Percentiles rank a stretch among this genome's conserved stretches.
These are phyloP conservation scores for Suillus alpinus DNA, from an alignment of 768 basidiomycete species.

Conservation along the genomic window DNA sequence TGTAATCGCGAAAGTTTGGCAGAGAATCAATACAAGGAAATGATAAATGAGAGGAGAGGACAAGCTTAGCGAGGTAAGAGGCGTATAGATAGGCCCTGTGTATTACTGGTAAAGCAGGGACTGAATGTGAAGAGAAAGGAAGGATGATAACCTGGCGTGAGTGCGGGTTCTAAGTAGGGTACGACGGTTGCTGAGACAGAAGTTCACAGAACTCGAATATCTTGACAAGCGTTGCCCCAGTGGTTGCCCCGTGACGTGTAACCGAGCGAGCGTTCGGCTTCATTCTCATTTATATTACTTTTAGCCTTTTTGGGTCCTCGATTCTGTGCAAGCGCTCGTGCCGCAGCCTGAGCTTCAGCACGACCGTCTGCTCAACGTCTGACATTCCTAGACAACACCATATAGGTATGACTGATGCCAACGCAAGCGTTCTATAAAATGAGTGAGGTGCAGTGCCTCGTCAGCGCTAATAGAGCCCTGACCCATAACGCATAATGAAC, in stretches of 20 bases:
- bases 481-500: neutral
- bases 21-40: neutral
- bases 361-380: neutral
- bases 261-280: neutral
- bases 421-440: neutral
- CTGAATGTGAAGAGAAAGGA: constrained; percentile 1
- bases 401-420: neutral
- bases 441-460: neutral
- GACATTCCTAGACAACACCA: neutral
- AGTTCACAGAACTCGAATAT: constrained; percentile 4
- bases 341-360: too few relatives aligned
- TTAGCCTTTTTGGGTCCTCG: neutral
- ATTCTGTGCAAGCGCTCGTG: neutral
- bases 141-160: neutral
- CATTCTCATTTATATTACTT: neutral
- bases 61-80: neutral
- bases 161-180: constrained; percentile 4
- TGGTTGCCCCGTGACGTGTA: constrained; percentile 5
- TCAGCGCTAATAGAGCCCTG: neutral
- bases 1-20: neutral
- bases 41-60: neutral
- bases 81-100: neutral
- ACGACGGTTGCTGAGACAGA: neutral
- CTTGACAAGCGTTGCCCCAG: neutral
- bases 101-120: neutral